Evolutionary conservation across 495 filamentous ascomycete species (phyloP).

Genomic region (Usnea hakonensis): DNA sequence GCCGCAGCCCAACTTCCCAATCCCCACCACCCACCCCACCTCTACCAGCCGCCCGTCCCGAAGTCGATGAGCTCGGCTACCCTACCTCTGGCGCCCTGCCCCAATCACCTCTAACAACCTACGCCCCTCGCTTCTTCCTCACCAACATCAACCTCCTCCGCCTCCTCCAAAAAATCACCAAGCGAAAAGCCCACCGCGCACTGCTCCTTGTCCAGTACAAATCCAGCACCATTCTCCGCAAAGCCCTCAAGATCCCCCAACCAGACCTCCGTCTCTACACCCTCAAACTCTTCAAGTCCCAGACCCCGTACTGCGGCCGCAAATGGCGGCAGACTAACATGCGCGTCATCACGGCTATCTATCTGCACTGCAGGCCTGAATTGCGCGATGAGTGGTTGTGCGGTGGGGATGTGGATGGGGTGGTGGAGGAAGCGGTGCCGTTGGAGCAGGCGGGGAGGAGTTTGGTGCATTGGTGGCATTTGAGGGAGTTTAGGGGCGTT

Average conservation of each 20-base stretch:
- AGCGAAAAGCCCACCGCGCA: conserved; percentile 87
- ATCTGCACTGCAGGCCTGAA: conserved; percentile 85
- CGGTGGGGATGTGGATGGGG: conserved; percentile 81
- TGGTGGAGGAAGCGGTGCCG: conserved; percentile 85
- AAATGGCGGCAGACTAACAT: conserved; percentile 99
- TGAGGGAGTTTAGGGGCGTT: conserved; percentile 67
- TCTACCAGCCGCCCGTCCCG: conserved; percentile 48
- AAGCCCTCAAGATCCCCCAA: conserved; percentile 84
- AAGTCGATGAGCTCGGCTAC: conserved; percentile 84
- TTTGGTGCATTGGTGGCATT: conserved; percentile 87
- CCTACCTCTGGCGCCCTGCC: conserved; percentile 51
- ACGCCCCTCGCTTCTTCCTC: conserved; percentile 91
- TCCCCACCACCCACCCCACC: conserved; percentile 27
- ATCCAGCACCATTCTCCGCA: conserved; percentile 77
- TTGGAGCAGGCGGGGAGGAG: conserved; percentile 81
- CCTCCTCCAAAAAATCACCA: conserved; percentile 94
- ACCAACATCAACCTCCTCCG: conserved; percentile 87
- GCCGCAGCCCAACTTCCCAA: conserved; percentile 28
- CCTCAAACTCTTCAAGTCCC: conserved; percentile 95
- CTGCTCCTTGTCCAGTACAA: conserved; percentile 92
- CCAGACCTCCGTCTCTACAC: conserved; percentile 83
- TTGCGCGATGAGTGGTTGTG: conserved; percentile 93
- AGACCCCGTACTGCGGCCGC: conserved; percentile 93
- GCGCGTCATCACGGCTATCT: conserved; percentile 96
- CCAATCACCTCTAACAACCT: conserved; percentile 75